Evolutionary conservation across 2,329 filamentous ascomycete genomes (phyloP).

Genomic region (Aspergillus candidus): DNA sequence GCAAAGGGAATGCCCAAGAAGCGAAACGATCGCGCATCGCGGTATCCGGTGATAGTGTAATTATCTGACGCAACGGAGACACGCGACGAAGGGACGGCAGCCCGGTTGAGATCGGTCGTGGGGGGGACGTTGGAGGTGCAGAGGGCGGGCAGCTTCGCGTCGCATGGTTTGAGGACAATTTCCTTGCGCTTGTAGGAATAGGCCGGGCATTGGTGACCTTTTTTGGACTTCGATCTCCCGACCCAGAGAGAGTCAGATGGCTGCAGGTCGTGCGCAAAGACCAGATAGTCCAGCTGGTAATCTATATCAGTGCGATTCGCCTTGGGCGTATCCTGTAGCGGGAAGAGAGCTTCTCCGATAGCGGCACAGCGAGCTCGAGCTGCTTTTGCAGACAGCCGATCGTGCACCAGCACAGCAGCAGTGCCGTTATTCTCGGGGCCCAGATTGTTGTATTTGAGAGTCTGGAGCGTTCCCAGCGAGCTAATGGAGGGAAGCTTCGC

Average conservation of each 20-base stretch:
- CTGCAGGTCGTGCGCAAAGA: conserved; percentile 11
- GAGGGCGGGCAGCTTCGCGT: conserved; percentile 13
- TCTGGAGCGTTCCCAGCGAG: conserved; percentile 16
- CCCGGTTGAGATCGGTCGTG: conserved; percentile 14
- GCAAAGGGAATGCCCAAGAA: conserved; percentile 47
- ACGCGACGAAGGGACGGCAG: conserved; percentile 13
- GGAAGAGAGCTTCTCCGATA: conserved; percentile 20
- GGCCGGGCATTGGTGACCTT: conserved; percentile 10
- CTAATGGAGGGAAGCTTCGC: conserved; percentile 1
- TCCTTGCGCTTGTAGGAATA: conserved; percentile 12
- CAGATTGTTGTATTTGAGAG: conserved; percentile 22
- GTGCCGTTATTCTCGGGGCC: conserved; percentile 21
- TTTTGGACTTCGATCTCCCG: background rate
- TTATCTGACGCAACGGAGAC: conserved; percentile 11
- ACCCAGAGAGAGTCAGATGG: conserved; percentile 14
- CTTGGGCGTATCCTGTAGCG: conserved; percentile 5
- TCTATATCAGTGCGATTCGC: conserved; percentile 14
- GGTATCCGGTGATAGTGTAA: conserved; percentile 21
- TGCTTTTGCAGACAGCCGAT: conserved; percentile 7
- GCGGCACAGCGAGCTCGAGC: conserved; percentile 14
- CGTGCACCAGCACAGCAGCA: conserved; percentile 16
- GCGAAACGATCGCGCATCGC: conserved; percentile 24
- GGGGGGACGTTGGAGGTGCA: conserved; percentile 18
- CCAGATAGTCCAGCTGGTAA: conserved; percentile 22
- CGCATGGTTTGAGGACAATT: conserved; percentile 9